These are phyloP conservation scores for Naganishia onofrii DNA, from an alignment of 768 basidiomycete genomes.

Conservation along the genomic window DNA sequence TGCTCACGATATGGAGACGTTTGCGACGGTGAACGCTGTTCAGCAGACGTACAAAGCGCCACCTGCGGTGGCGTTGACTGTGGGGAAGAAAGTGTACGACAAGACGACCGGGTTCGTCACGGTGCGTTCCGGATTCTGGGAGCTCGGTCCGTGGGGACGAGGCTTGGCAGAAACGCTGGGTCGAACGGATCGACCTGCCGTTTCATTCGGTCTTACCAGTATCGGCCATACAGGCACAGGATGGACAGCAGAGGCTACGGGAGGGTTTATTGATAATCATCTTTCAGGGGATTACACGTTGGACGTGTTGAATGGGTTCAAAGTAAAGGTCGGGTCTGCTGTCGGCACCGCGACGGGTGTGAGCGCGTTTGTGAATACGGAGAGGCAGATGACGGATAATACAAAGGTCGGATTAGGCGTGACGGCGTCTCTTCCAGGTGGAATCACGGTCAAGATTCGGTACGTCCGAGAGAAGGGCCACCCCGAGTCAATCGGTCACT, in stretches of 20 bases:
- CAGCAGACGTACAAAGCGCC: slow-evolving; percentile 44
- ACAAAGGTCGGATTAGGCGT: slow-evolving; percentile 45
- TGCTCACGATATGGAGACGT: slow-evolving; percentile 46
- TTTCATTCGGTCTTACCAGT: slow-evolving; percentile 48
- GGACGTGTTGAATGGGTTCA: slow-evolving; percentile 47
- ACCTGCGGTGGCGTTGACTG: slow-evolving; percentile 48
- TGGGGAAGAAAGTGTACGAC: slow-evolving; percentile 49
- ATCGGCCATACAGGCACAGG: slow-evolving; percentile 40
- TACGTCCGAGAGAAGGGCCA: slow-evolving; percentile 23
- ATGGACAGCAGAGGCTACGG: slow-evolving; percentile 49
- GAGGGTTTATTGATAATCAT: slow-evolving; percentile 40
- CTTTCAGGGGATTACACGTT: slow-evolving; percentile 45
- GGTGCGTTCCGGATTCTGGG: slow-evolving; percentile 48
- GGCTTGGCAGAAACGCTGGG: slow-evolving; percentile 32
- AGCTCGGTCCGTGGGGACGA: slow-evolving; percentile 50
- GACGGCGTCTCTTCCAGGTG: slow-evolving; percentile 43
- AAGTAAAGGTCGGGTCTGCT: slow-evolving; percentile 43
- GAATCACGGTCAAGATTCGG: slow-evolving; percentile 46
- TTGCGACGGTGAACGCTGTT: slow-evolving; percentile 45
- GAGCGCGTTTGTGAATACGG: slow-evolving; percentile 47
- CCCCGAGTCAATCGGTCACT: neutral
- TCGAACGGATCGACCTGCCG: slow-evolving; percentile 36
- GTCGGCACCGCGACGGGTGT: slow-evolving; percentile 37
- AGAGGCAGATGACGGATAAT: slow-evolving; percentile 50
- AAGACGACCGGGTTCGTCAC: slow-evolving; percentile 51